Evolutionary conservation across 2,329 filamentous ascomycete species (phyloP).

Genomic region (Alternaria gansuensis): DNA sequence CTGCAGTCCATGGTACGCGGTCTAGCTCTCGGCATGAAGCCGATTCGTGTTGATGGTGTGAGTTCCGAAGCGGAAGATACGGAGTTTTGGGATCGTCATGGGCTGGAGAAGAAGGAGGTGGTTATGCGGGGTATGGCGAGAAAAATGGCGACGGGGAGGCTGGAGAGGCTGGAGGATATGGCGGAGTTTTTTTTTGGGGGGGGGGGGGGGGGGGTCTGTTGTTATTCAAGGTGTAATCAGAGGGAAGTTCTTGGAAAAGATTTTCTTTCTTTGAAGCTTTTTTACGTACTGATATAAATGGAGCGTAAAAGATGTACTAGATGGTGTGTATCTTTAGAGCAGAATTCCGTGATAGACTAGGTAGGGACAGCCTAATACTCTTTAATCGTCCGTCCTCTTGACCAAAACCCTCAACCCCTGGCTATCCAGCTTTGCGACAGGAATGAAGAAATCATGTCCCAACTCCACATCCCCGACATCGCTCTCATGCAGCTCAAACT

Average conservation of each 20-base stretch:
- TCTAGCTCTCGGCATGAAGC: constrained; percentile 70
- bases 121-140: constrained; percentile 33
- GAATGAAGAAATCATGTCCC: constrained; percentile 53
- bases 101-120: constrained; percentile 38
- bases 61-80: constrained; percentile 63
- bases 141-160: constrained; percentile 40
- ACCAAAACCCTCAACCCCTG: constrained; percentile 51
- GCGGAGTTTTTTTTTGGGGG: constrained; percentile 57
- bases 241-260: too few relatives aligned
- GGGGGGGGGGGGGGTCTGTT: too few relatives aligned
- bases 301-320: background rate
- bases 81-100: constrained; percentile 51
- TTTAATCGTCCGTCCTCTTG: constrained; percentile 30
- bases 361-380: too few relatives aligned
- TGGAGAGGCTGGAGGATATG: constrained; percentile 45
- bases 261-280: background rate
- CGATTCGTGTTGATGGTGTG: constrained; percentile 70
- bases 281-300: too few relatives aligned
- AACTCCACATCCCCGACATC: constrained; percentile 45
- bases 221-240: too few relatives aligned
- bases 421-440: constrained; percentile 41
- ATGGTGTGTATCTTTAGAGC: background rate
- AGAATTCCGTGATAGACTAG: too few relatives aligned
- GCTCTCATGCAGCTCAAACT: constrained; percentile 44
- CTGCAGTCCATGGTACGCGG: constrained; percentile 63